A percentile compares a stretch with the other conserved stretches of the same genome.
These are phyloP conservation scores for Microbotryomycetes sp. DNA, from an alignment of 1,284 basidiomycete genomes.

Conservation along the genomic window DNA sequence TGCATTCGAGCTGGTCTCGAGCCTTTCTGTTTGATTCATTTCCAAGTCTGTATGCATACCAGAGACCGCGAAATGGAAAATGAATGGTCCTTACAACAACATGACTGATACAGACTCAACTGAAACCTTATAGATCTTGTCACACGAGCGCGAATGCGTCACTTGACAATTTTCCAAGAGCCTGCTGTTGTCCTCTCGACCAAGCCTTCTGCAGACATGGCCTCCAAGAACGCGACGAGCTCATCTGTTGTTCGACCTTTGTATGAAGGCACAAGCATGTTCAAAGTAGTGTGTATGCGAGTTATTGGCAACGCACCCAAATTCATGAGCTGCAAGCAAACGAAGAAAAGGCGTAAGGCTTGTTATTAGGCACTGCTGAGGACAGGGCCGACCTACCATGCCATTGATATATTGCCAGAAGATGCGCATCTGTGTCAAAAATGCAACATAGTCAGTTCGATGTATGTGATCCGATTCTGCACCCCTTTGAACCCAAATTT, in stretches of 20 bases:
- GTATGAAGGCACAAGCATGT: conserved; percentile 64
- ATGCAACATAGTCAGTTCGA: background rate
- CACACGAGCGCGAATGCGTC: no score
- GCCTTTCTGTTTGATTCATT: no score
- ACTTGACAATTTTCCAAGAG: conserved; percentile 53
- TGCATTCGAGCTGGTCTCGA: no score
- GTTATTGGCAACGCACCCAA: conserved; percentile 63
- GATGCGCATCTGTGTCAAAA: conserved; percentile 60
- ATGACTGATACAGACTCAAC: no score
- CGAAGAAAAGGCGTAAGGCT: background rate
- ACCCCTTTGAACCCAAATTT: no score
- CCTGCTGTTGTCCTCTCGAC: conserved; percentile 61
- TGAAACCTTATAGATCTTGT: no score
- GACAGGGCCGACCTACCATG: conserved; percentile 14
- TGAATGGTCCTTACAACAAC: no score
- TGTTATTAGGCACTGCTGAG: conserved; percentile 17
- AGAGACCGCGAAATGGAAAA: no score
- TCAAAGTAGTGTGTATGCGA: conserved; percentile 74
- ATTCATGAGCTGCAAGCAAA: conserved; percentile 54
- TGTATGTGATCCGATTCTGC: background rate
- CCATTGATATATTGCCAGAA: conserved; percentile 65
- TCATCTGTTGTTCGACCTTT: conserved; percentile 64
- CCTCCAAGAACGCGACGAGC: conserved; percentile 66
- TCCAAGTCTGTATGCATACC: no score
- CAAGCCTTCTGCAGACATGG: conserved; percentile 64